Evolutionary conservation across 805 yeast genomes (phyloP).

Genomic region (Suhomyces tanzawaensis): DNA sequence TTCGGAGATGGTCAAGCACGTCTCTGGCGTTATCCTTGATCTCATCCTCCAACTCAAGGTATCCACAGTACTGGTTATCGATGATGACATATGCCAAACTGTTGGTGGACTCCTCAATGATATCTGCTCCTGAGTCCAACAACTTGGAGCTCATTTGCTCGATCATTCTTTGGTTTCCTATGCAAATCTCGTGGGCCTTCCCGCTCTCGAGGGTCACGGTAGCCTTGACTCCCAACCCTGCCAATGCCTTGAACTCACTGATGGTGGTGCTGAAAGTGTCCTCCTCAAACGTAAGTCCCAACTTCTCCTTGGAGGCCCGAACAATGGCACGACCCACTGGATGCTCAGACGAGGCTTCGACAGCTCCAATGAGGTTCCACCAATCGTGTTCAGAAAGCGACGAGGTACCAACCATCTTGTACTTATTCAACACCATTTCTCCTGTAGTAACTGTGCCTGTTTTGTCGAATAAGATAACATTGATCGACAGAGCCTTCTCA

Average conservation of each 20-base stretch:
- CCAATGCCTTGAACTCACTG: constrained; percentile 32
- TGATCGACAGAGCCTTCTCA: constrained; percentile 65
- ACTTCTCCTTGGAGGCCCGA: constrained; percentile 25
- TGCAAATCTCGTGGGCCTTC: constrained; percentile 27
- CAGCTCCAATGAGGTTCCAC: constrained; percentile 55
- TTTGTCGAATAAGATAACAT: constrained; percentile 81
- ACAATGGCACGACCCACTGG: constrained; percentile 79
- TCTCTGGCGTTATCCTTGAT: constrained; percentile 63
- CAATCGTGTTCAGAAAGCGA: constrained; percentile 24
- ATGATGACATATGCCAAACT: constrained; percentile 60
- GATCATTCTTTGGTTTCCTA: constrained; percentile 56
- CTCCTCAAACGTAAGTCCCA: constrained; percentile 29
- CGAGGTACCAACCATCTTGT: constrained; percentile 17
- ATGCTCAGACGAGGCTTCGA: constrained; percentile 78
- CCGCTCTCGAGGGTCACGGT: constrained; percentile 28
- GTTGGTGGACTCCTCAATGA: constrained; percentile 21
- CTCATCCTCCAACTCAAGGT: constrained; percentile 63
- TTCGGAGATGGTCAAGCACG: constrained; percentile 54
- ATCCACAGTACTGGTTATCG: constrained; percentile 59
- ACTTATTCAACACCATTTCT: constrained; percentile 49
- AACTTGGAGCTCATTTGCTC: constrained; percentile 18
- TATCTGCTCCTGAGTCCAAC: constrained; percentile 10
- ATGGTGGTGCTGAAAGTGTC: constrained; percentile 32
- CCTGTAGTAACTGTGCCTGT: constrained; percentile 96
- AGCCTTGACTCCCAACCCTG: constrained; percentile 49